Conservation (phyloP, 176 grass and related monocot species). For the Oryza nivara region DNA sequence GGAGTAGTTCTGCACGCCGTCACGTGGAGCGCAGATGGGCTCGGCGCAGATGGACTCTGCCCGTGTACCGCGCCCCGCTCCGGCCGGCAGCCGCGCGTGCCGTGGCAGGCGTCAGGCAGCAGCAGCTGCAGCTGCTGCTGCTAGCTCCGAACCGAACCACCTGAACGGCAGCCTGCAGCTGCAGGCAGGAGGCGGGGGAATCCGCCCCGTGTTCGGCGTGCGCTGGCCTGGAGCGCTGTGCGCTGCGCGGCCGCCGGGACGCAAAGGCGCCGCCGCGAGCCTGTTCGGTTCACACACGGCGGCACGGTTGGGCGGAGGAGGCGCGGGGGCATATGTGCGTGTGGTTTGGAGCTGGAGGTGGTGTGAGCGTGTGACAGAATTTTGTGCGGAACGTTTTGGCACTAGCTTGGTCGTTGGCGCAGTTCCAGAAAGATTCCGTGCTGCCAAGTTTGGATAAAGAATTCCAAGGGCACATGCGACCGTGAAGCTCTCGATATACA, state of each 20-base stretch:
- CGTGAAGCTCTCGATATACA: neutral
- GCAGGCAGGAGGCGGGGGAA: neutral
- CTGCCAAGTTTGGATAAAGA: neutral
- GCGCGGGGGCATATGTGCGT: neutral
- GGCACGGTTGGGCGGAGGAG: neutral
- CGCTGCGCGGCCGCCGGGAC: neutral
- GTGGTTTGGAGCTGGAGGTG: neutral
- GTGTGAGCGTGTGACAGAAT: neutral
- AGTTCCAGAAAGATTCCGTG: constrained; percentile 35
- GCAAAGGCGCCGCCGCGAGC: neutral
- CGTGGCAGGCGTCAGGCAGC: neutral
- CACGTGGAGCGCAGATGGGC: constrained; percentile 21
- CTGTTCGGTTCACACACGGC: constrained; percentile 12
- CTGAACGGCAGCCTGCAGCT: neutral
- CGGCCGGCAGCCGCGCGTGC: constrained; percentile 10
- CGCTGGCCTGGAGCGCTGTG: neutral
- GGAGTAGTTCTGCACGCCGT: neutral
- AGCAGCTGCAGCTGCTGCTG: too few species aligned
- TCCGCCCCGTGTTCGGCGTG: neutral
- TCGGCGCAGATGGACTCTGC: neutral
- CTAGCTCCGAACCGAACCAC: neutral
- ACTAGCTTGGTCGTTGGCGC: neutral
- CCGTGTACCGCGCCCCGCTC: neutral
- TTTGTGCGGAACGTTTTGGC: neutral
- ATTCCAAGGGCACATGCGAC: constrained; percentile 15